Evolutionary conservation across 371 early-diverging fungal species (phyloP).

Genomic region (Rhizopus delemar): DNA sequence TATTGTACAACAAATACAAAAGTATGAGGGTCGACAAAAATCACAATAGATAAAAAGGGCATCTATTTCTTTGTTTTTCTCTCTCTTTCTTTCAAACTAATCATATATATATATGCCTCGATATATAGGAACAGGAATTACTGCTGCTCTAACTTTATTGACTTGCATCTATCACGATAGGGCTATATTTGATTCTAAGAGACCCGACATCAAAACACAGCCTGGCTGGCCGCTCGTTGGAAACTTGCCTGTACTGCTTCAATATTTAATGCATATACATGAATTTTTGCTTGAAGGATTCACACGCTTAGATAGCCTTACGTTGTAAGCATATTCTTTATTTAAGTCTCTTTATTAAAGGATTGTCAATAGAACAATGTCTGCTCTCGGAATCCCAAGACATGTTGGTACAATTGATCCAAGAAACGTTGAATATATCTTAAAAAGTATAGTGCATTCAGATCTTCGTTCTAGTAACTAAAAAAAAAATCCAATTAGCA

Average conservation of each 20-base stretch:
- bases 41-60: too few species aligned
- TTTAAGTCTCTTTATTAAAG: background rate
- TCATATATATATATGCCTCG: background rate
- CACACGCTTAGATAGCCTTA: conserved; percentile 18
- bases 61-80: too few species aligned
- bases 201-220: conserved; percentile 18
- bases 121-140: conserved; percentile 17
- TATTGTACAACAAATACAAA: too few species aligned
- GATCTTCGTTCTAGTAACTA: background rate
- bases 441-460: conserved; percentile 24
- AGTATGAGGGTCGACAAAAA: too few species aligned
- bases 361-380: conserved; percentile 22
- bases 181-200: conserved; percentile 20
- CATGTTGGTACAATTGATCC: conserved; percentile 30
- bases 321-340: conserved; percentile 10
- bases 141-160: conserved; percentile 19
- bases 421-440: conserved; percentile 31
- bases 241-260: conserved; percentile 21
- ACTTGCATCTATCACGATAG: conserved; percentile 28
- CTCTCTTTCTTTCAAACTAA: too few species aligned
- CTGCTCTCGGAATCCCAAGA: conserved; percentile 27
- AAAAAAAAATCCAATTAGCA: conserved; percentile 1
- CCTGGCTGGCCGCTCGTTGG: conserved; percentile 30
- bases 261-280: conserved; percentile 19
- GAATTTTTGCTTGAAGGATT: conserved; percentile 26